Base-by-base conservation (phyloP, 306 rosid genomes). In the Lathyrus aphaca region DNA sequence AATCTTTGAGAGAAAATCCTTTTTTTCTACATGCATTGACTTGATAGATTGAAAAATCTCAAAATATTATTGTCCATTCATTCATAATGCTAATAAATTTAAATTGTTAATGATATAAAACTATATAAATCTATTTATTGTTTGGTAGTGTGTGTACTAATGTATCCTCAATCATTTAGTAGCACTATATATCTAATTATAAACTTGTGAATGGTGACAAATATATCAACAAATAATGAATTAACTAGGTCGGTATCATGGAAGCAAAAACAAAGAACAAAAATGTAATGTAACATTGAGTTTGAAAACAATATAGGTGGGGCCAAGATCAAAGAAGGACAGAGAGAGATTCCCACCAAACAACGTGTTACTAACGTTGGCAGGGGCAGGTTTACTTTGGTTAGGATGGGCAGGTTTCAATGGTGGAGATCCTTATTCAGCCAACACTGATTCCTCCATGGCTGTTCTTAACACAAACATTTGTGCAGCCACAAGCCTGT, bases 321-420 rank as follows among this genome's bases (percentile, higher is more conserved):
- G 95, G 21, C 95, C 95, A 1, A 69, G 95, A 39, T 55, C 68
- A 2, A 80, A 73, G 76, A 80, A 23, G 21, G 95, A 88, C 82
- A 75, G 87, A 1, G 94, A 88, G 65, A 83, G 91, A 65, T 88
- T 88, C 25, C 95, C 95, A 9, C 95, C 95, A 60, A 88, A 88
- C 82, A 88, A 88, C 10, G 95, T 88, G 40, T 17, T 88, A 16
- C 68, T 88, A 46, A 84, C 79, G 49, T 58, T 88, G 79, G 86
- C 87, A 0, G 95, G 95, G 38, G 89, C 91, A 1, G 95, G 95
- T 42, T 50, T 88, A 4, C 78, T 88, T 5, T 86, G 95, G 95
- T 7, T 88, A 69, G 95, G 95, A 57, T 88, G 95, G 95, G 91
- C 95, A 0, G 95, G 95, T 10, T 88, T 88, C 84, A 88, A 88